Evolutionary conservation across 2,329 filamentous ascomycete species (phyloP).

Genomic region (Scleromitrula shiraiana): DNA sequence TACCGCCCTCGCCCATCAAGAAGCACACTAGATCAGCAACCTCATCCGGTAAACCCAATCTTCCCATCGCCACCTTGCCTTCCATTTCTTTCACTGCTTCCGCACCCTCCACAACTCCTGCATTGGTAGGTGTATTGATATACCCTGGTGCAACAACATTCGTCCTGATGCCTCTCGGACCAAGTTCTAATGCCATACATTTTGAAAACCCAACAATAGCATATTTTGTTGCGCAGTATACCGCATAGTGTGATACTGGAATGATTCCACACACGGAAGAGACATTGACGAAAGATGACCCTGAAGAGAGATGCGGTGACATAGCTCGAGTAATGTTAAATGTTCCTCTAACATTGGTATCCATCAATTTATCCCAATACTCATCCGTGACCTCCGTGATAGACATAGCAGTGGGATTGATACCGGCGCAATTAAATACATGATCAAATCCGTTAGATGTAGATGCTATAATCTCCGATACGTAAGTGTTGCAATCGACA

Average conservation of each 20-base stretch:
- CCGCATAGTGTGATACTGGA: slow-evolving; percentile 17
- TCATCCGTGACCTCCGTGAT: slow-evolving; percentile 36
- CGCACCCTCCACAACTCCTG: slow-evolving; percentile 39
- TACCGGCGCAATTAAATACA: slow-evolving; percentile 37
- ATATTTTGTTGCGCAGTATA: slow-evolving; percentile 33
- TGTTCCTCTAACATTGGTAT: slow-evolving; percentile 35
- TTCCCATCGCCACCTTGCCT: slow-evolving; percentile 20
- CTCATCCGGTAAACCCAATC: slow-evolving; percentile 37
- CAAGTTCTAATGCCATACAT: slow-evolving; percentile 31
- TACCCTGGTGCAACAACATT: slow-evolving; percentile 35
- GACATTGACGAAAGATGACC: slow-evolving; percentile 33
- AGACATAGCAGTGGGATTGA: slow-evolving; percentile 38
- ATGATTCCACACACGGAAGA: slow-evolving; percentile 31
- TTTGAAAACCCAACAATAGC: slow-evolving; percentile 34
- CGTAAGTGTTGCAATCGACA: slow-evolving; percentile 11
- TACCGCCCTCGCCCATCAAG: slow-evolving; percentile 41
- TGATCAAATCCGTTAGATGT: slow-evolving; percentile 21
- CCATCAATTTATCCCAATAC: slow-evolving; percentile 39
- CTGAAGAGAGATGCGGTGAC: slow-evolving; percentile 32
- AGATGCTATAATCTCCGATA: slow-evolving; percentile 16
- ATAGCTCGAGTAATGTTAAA: slow-evolving; percentile 37
- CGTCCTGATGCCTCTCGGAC: slow-evolving; percentile 31
- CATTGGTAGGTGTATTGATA: slow-evolving; percentile 39
- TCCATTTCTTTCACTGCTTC: slow-evolving; percentile 33
- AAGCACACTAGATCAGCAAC: slow-evolving; percentile 42